Conservation (phyloP, 768 basidiomycete species). For the Lactifluus subvellereus region DNA sequence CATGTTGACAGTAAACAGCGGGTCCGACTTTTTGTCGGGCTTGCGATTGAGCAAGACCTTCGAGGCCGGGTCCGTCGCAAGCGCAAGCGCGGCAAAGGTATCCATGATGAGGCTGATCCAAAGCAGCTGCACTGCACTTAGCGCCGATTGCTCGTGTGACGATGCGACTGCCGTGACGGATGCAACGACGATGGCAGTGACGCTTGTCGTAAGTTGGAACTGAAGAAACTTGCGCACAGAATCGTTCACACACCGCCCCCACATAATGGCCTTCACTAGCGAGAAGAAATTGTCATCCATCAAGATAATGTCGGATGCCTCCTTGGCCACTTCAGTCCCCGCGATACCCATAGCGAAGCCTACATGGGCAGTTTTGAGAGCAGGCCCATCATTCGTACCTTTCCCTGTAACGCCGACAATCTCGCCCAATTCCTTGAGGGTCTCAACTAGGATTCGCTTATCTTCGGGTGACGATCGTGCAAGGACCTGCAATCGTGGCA, state of each 20-base stretch:
- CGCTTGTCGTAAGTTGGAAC: constrained; percentile 91
- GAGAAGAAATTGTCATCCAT: constrained; percentile 98
- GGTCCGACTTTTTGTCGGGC: constrained; percentile 84
- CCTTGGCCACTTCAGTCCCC: constrained; percentile 97
- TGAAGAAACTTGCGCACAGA: constrained; percentile 96
- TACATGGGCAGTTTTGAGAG: constrained; percentile 91
- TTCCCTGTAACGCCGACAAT: constrained; percentile 96
- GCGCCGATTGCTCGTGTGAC: constrained; percentile 66
- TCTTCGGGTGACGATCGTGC: constrained; percentile 97
- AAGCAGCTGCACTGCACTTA: constrained; percentile 92
- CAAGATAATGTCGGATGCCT: constrained; percentile 97
- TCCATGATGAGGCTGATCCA: constrained; percentile 99
- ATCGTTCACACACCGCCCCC: constrained; percentile 99
- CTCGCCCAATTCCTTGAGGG: constrained; percentile 78
- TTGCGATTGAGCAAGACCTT: constrained; percentile 76
- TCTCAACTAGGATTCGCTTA: constrained; percentile 90
- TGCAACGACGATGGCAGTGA: constrained; percentile 92
- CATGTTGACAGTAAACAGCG: constrained; percentile 91
- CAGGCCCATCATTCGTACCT: constrained; percentile 96
- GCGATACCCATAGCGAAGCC: constrained; percentile 97
- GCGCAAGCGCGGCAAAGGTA: constrained; percentile 94
- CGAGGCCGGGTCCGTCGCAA: constrained; percentile 93
- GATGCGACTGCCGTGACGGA: constrained; percentile 88
- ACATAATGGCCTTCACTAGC: constrained; percentile 96
- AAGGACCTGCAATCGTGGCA: constrained; percentile 91